Conservation (phyloP, 1,284 basidiomycete genomes). For the Rhodotorula sp. region DNA sequence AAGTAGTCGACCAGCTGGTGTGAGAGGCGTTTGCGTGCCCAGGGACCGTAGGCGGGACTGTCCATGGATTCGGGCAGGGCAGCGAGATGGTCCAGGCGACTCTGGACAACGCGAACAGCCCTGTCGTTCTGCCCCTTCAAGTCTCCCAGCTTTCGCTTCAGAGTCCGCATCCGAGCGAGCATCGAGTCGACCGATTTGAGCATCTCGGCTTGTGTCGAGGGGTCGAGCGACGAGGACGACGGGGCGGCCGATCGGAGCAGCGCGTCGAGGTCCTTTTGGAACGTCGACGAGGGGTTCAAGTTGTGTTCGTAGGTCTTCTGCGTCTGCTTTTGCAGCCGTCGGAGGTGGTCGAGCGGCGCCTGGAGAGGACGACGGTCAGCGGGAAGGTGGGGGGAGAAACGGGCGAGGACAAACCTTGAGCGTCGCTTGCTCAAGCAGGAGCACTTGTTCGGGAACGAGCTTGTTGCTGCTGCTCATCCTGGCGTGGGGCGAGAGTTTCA, state of each 20-base stretch:
- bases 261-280: constrained; percentile 50
- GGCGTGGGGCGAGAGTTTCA: not conserved
- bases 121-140: constrained; percentile 16
- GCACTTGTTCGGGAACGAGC: constrained; percentile 60
- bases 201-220: constrained; percentile 54
- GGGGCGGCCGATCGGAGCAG: constrained; percentile 59
- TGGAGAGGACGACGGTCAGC: not conserved
- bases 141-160: constrained; percentile 71
- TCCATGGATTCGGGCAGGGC: constrained; percentile 60
- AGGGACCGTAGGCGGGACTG: constrained; percentile 63
- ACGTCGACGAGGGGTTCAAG: constrained; percentile 55
- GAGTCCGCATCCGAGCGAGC: constrained; percentile 67
- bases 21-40: constrained; percentile 76
- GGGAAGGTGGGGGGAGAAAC: constrained; percentile 13
- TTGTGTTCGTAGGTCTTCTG: constrained; percentile 79
- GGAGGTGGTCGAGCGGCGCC: constrained; percentile 67
- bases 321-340: constrained; percentile 73
- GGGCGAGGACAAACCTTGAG: constrained; percentile 58
- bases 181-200: constrained; percentile 66
- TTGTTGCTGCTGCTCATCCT: constrained; percentile 4
- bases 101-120: constrained; percentile 9
- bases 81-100: constrained; percentile 64
- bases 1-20: constrained; percentile 92
- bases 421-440: constrained; percentile 84
- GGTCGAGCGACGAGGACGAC: constrained; percentile 40